Conservation (phyloP, 176 grass and related monocot species). For the Paspalum vaginatum region DNA sequence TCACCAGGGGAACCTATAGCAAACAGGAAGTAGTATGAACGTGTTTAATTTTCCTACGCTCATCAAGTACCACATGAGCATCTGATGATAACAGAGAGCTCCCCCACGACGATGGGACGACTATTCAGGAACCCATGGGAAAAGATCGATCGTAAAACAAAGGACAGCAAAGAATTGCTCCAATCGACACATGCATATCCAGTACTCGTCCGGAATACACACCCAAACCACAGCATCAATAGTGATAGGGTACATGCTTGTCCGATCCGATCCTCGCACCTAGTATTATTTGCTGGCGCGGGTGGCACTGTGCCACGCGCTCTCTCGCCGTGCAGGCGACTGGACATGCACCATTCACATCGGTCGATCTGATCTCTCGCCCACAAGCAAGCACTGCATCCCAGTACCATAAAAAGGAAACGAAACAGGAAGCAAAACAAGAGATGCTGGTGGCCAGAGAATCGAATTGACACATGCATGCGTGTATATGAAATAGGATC, state of each 20-base stretch:
- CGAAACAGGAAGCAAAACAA: slow-evolving; percentile 58
- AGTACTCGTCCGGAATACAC: slow-evolving; percentile 26
- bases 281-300: no score
- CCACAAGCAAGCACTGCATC: not conserved
- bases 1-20: not conserved
- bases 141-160: slow-evolving; percentile 35
- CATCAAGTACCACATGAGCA: slow-evolving; percentile 29
- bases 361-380: slow-evolving; percentile 30
- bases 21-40: not conserved
- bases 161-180: slow-evolving; percentile 18
- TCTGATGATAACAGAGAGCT: slow-evolving; percentile 4
- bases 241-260: slow-evolving; percentile 28
- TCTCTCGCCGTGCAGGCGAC: slow-evolving; percentile 23
- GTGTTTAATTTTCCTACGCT: slow-evolving; percentile 3
- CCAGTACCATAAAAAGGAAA: slow-evolving; percentile 50
- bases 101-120: slow-evolving; percentile 31
- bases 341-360: slow-evolving; percentile 54
- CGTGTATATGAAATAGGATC: no score
- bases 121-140: slow-evolving; percentile 43
- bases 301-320: not conserved
- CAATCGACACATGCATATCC: slow-evolving; percentile 38
- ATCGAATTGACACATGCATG: slow-evolving; percentile 55
- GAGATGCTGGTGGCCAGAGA: slow-evolving; percentile 23
- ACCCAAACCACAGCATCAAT: slow-evolving; percentile 38
- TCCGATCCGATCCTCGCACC: not conserved